Conservation (phyloP, 2,329 filamentous ascomycete genomes). For the Aspergillus fijiensis region DNA sequence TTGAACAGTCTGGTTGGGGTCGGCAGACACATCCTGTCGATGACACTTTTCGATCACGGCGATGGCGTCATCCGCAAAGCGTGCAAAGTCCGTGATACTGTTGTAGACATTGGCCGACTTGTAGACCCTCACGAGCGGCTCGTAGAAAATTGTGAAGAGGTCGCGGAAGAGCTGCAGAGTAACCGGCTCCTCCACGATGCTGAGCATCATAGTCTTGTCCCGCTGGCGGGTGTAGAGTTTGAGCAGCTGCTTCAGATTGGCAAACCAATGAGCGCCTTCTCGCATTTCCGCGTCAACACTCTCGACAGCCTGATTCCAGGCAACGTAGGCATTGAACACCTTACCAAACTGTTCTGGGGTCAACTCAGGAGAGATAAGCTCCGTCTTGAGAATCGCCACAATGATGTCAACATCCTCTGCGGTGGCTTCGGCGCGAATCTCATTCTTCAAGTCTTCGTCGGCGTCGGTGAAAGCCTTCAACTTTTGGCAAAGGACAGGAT, state of each 20-base stretch:
- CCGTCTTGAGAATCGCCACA: constrained; percentile 78
- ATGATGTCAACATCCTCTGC: constrained; percentile 78
- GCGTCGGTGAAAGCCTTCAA: constrained; percentile 75
- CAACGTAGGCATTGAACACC: constrained; percentile 91
- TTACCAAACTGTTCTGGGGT: constrained; percentile 73
- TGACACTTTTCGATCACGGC: constrained; percentile 69
- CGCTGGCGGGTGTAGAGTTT: constrained; percentile 88
- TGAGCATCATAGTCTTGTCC: constrained; percentile 96
- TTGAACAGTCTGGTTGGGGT: constrained; percentile 97
- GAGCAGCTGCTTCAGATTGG: constrained; percentile 88
- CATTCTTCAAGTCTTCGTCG: constrained; percentile 70
- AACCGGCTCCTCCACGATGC: constrained; percentile 93
- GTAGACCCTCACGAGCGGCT: constrained; percentile 93
- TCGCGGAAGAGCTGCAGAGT: constrained; percentile 95
- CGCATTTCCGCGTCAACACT: constrained; percentile 83
- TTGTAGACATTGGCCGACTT: constrained; percentile 98
- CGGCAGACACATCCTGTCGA: constrained; percentile 79
- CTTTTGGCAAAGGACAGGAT: constrained; percentile 75
- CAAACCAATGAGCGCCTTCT: constrained; percentile 87
- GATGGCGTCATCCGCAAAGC: constrained; percentile 91
- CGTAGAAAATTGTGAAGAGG: constrained; percentile 97
- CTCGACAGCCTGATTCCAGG: constrained; percentile 92
- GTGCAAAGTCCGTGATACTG: constrained; percentile 92
- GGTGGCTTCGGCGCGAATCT: constrained; percentile 71
- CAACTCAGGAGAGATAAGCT: constrained; percentile 70